Conservation (phyloP, 345 rosid species). For the Pugionium dolabratum region DNA sequence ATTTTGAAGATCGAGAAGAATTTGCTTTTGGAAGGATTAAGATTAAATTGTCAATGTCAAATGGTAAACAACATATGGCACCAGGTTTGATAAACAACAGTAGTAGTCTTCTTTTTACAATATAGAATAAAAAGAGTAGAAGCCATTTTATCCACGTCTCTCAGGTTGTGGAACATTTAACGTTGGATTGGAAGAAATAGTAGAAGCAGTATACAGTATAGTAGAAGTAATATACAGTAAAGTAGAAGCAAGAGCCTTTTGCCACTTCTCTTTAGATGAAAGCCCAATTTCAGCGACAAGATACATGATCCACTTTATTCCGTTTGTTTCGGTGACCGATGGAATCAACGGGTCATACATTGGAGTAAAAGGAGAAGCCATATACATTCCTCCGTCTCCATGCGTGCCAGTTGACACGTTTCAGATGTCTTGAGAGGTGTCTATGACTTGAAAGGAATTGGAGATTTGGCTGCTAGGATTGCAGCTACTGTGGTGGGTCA, state of each 20-base stretch:
- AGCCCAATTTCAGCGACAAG: conserved; percentile 73
- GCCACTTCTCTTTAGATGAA: conserved; percentile 72
- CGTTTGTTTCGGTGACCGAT: conserved; percentile 83
- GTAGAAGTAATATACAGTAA: no score
- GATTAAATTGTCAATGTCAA: background rate
- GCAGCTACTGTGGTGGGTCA: conserved; percentile 92
- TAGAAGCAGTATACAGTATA: no score
- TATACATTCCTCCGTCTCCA: conserved; percentile 80
- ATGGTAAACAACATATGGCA: background rate
- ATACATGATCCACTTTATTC: conserved; percentile 90
- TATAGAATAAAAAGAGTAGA: no score
- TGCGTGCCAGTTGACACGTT: conserved; percentile 76
- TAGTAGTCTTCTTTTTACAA: no score
- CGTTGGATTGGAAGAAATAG: no score
- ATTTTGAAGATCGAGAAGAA: background rate
- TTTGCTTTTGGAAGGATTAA: background rate
- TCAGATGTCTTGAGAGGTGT: conserved; percentile 64
- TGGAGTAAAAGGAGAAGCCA: conserved; percentile 94
- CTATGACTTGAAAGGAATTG: conserved; percentile 78
- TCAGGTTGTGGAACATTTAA: no score
- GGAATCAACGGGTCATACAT: conserved; percentile 87
- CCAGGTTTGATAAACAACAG: background rate
- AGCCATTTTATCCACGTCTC: no score
- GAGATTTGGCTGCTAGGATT: conserved; percentile 77
- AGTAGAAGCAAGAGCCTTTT: conserved; percentile 76